Evolutionary conservation across 1,284 basidiomycete species (phyloP).

Genomic region (Wolfiporia cocos): DNA sequence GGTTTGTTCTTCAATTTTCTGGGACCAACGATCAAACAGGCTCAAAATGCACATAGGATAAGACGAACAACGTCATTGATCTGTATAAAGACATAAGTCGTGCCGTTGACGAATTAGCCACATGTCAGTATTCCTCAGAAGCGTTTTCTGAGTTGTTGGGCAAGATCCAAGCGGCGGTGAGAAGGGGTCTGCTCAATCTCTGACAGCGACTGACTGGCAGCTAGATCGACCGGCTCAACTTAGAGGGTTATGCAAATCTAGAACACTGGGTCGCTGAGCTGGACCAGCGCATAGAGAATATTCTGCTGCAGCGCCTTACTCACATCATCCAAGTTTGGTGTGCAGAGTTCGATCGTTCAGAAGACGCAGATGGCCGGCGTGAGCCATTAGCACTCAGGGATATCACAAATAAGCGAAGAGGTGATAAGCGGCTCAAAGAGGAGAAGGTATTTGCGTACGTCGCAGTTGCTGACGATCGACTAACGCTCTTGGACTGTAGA

Average conservation of each 20-base stretch:
- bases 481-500: too few relatives aligned
- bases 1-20: constrained; percentile 30
- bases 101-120: constrained; percentile 81
- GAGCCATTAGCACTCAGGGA: constrained; percentile 47
- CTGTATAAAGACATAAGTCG: constrained; percentile 83
- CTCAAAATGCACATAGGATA: constrained; percentile 57
- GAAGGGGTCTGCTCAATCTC: constrained; percentile 24
- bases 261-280: constrained; percentile 92
- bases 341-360: constrained; percentile 70
- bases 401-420: constrained; percentile 52
- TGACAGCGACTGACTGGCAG: constrained; percentile 1
- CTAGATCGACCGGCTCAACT: constrained; percentile 88
- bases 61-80: constrained; percentile 90
- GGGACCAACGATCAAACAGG: neutral
- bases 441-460: constrained; percentile 78
- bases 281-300: constrained; percentile 81
- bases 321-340: constrained; percentile 88
- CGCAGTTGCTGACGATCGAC: too few relatives aligned
- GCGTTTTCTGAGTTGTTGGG: constrained; percentile 76
- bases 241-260: constrained; percentile 97
- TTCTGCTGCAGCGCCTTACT: constrained; percentile 74
- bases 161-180: constrained; percentile 84
- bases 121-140: constrained; percentile 80
- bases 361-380: constrained; percentile 57
- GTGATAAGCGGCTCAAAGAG: constrained; percentile 62